Base-by-base conservation (phyloP, 148 eudicot genomes). In the Fagopyrum tataricum region DNA sequence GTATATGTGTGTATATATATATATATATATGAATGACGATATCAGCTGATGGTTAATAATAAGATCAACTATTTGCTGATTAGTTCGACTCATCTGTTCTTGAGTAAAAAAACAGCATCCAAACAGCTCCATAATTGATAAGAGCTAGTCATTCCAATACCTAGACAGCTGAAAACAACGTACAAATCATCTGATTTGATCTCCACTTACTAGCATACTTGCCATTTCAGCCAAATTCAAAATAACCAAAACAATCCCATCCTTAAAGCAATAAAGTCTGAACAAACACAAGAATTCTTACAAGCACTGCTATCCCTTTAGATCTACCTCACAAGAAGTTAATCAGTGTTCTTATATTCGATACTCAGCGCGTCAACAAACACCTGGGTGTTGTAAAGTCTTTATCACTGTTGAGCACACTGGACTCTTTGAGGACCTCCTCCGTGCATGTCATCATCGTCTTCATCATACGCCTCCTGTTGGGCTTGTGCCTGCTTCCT, bases 371-470 rank as follows among this genome's bases (percentile, higher is more conserved):
- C 31, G 26, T 21, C 37, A 31, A 31, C 37, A 31, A 31, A 31
- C 37, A 31, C 37, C 37, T 31, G 2, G 37, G 37, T 31, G 37
- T 31, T 31, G 37, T 3, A 31, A 26, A 0, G 15, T 70, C 26
- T 58, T 58, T 14, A 59, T 80, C 76, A 86, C 75, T 86, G 90
- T 47, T 86, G 90, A 70, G 90, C 90, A 69, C 90, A 86, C 48
- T 86, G 90, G 41, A 86, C 90, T 76, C 87, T 80, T 70, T 82
- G 87, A 71, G 81, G 85, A 4, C 90, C 89, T 42, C 64, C 64
- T 53, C 87, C 85, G 43, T 52, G 84, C 84, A 79, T 80, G 53
- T 84, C 85, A 10, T 86, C 89, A 62, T 84, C 85, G 2, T 86
- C 90, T 53, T 86, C 90, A 15, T 86, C 90, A 70, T 83, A 79